These are phyloP conservation scores for Logfia minima DNA, from an alignment of 129 eudicot species.

Conservation along the genomic window DNA sequence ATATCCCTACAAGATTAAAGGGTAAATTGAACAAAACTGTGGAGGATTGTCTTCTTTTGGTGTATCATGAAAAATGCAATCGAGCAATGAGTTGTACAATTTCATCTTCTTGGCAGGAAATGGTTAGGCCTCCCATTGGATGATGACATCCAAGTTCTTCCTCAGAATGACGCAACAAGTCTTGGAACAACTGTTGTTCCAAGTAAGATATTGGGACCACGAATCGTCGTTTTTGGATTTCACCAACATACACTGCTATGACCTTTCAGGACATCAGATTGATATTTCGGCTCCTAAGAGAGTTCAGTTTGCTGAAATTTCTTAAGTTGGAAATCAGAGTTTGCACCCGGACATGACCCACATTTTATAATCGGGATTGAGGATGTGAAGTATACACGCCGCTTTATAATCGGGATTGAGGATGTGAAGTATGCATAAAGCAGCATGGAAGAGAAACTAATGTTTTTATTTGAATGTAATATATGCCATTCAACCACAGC, in stretches of 20 bases:
- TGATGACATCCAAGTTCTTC: slow-evolving; percentile 31
- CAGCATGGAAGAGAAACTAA: too few species aligned
- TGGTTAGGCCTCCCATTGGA: slow-evolving; percentile 33
- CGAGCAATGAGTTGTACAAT: slow-evolving; percentile 18
- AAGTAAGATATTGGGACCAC: slow-evolving; percentile 29
- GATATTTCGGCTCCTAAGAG: not conserved
- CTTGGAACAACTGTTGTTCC: slow-evolving; percentile 30
- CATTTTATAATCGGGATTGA: too few species aligned
- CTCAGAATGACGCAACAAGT: slow-evolving; percentile 26
- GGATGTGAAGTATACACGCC: too few species aligned
- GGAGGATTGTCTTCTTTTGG: slow-evolving; percentile 1
- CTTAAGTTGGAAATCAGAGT: slow-evolving; percentile 2
- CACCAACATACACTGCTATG: slow-evolving; percentile 36
- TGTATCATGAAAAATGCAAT: slow-evolving; percentile 14
- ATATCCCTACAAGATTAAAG: not conserved
- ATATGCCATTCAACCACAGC: too few species aligned
- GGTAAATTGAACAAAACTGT: slow-evolving; percentile 19
- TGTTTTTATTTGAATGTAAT: too few species aligned
- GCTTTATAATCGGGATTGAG: too few species aligned
- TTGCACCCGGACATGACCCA: slow-evolving; percentile 4
- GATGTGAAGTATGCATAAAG: too few species aligned
- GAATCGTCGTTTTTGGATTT: slow-evolving; percentile 15
- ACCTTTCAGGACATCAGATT: slow-evolving; percentile 24
- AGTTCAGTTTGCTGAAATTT: slow-evolving; percentile 16
- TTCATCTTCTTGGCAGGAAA: slow-evolving; percentile 29